Percentiles rank a stretch among this genome's conserved stretches.
Conservation (phyloP, 2,329 filamentous ascomycete species). For the Alternaria infectoria region DNA sequence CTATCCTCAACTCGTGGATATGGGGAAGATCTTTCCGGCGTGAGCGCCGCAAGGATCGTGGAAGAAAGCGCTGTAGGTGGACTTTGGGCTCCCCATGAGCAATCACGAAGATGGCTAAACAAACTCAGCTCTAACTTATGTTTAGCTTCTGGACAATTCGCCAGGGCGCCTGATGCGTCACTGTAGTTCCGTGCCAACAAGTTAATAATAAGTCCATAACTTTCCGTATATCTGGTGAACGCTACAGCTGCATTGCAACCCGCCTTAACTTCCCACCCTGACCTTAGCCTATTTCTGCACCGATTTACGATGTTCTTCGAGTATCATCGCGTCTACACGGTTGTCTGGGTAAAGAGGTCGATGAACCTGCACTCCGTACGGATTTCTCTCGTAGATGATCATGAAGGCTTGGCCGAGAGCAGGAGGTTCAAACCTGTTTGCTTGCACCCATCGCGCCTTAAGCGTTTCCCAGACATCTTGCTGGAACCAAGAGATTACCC, state of each 20-base stretch:
- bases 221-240: neutral
- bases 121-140: neutral
- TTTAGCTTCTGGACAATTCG: too few relatives aligned
- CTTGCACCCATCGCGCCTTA: slow-evolving; percentile 3
- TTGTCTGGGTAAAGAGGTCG: slow-evolving; percentile 3
- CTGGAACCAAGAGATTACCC: slow-evolving; percentile 25
- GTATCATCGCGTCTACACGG: neutral
- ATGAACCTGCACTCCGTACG: neutral
- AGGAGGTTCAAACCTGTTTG: neutral
- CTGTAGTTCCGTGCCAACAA: neutral
- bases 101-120: neutral
- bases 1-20: neutral
- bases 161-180: too few relatives aligned
- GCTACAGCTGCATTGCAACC: neutral
- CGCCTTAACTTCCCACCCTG: neutral
- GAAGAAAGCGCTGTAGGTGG: neutral
- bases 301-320: neutral
- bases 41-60: neutral
- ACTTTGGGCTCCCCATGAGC: neutral
- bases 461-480: slow-evolving; percentile 14
- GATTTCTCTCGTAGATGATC: slow-evolving; percentile 15
- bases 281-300: neutral
- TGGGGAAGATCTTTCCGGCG: neutral
- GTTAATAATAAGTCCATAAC: neutral
- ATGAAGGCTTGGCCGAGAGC: slow-evolving; percentile 14